Evolutionary conservation across 2,329 filamentous ascomycete genomes (phyloP).

Genomic region (Camptophora hylomeconis): DNA sequence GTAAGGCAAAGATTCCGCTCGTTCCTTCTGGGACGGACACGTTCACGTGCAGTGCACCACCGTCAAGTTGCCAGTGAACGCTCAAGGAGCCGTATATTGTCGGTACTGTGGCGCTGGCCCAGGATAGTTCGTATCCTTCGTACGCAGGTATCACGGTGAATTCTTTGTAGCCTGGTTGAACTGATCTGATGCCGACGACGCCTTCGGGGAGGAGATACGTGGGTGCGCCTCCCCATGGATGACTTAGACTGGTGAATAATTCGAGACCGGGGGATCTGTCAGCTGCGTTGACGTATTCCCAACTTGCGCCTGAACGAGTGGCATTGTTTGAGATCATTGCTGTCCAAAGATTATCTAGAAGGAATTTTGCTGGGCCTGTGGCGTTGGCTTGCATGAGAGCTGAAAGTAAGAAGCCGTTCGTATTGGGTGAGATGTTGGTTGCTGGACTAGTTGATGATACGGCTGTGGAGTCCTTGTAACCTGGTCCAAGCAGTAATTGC

Average conservation of each 20-base stretch:
- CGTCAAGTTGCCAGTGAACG: not conserved
- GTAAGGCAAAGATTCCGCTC: not conserved
- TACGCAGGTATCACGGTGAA: constrained; percentile 3
- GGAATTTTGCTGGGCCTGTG: constrained; percentile 17
- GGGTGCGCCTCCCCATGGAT: constrained; percentile 34
- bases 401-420: constrained; percentile 31
- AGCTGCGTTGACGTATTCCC: constrained; percentile 32
- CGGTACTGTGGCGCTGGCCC: constrained; percentile 1
- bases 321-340: constrained; percentile 27
- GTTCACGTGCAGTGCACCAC: not conserved
- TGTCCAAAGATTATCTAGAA: constrained; percentile 29
- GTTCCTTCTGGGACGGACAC: too few species aligned
- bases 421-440: constrained; percentile 32
- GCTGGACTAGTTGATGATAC: constrained; percentile 8
- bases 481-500: constrained; percentile 21
- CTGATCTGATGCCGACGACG: constrained; percentile 16
- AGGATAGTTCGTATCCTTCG: not conserved
- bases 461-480: constrained; percentile 23
- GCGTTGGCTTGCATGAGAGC: constrained; percentile 22
- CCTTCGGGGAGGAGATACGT: constrained; percentile 32
- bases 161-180: constrained; percentile 2
- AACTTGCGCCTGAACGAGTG: constrained; percentile 28
- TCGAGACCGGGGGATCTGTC: constrained; percentile 27
- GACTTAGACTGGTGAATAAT: constrained; percentile 30
- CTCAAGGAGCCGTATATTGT: not conserved